Evolutionary conservation across 306 rosid species (phyloP).

Genomic region (Inga laurina): DNA sequence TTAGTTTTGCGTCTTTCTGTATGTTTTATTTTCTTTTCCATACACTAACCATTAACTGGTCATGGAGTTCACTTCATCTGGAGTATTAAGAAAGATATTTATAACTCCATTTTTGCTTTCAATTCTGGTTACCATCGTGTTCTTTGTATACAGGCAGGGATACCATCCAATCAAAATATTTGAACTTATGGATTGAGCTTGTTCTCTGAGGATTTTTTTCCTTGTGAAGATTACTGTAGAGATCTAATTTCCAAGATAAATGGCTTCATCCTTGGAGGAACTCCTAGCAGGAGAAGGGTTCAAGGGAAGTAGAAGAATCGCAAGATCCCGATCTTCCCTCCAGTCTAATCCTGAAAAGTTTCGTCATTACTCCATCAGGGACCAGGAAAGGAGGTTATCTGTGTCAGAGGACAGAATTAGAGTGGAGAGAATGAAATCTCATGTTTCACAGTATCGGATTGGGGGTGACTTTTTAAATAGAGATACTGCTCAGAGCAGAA

Average conservation of each 20-base stretch:
- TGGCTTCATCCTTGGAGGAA: slow-evolving; percentile 82
- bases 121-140: not conserved
- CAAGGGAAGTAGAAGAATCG: slow-evolving; percentile 52
- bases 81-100: not conserved
- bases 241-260: slow-evolving; percentile 28
- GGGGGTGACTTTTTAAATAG: not conserved
- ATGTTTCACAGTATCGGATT: slow-evolving; percentile 26
- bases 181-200: not conserved
- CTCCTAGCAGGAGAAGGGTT: slow-evolving; percentile 85
- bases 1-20: not conserved
- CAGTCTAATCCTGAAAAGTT: slow-evolving; percentile 39
- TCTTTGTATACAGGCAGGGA: slow-evolving; percentile 12
- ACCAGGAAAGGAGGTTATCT: slow-evolving; percentile 22
- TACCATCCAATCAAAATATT: not conserved
- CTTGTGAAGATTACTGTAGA: not conserved
- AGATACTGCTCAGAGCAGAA: slow-evolving; percentile 3
- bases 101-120: not conserved
- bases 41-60: not conserved
- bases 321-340: slow-evolving; percentile 53
- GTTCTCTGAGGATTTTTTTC: slow-evolving; percentile 16
- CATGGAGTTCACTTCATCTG: not conserved
- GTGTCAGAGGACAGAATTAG: slow-evolving; percentile 37
- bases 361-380: slow-evolving; percentile 38
- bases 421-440: slow-evolving; percentile 37
- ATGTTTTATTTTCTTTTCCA: not conserved